Evolutionary conservation across 352 stramenopile genomes (phyloP).

Genomic region (Pseudoperonospora humuli): DNA sequence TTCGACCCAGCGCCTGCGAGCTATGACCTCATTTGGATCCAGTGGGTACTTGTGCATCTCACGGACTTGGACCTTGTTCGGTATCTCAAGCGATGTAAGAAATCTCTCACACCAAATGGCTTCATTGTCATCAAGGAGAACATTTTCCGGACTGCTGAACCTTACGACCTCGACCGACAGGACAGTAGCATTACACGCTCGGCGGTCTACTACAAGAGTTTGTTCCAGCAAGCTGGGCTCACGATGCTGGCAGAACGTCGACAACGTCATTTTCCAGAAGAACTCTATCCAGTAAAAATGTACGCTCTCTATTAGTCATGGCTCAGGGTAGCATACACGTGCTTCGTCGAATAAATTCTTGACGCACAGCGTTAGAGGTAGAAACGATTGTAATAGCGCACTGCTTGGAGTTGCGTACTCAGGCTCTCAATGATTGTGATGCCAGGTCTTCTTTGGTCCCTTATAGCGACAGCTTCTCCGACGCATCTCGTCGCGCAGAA

Average conservation of each 20-base stretch:
- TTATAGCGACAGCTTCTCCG: too few relatives aligned
- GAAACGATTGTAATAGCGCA: too few relatives aligned
- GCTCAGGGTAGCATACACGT: too few relatives aligned
- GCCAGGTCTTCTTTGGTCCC: too few relatives aligned
- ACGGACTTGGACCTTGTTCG: constrained; percentile 91
- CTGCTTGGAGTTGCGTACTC: too few relatives aligned
- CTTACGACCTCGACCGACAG: constrained; percentile 90
- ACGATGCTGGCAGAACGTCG: constrained; percentile 69
- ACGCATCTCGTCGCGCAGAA: too few relatives aligned
- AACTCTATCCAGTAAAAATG: constrained; percentile 95
- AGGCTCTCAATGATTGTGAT: too few relatives aligned
- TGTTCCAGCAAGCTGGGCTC: constrained; percentile 90
- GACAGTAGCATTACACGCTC: constrained; percentile 92
- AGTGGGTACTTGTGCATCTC: constrained; percentile 94
- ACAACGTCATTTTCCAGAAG: constrained; percentile 90
- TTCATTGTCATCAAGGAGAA: constrained; percentile 91
- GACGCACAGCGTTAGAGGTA: too few relatives aligned
- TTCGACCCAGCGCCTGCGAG: constrained; percentile 55
- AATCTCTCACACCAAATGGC: constrained; percentile 41
- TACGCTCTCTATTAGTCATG: constrained; percentile 83
- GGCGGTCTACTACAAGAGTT: constrained; percentile 83
- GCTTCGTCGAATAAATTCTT: too few relatives aligned
- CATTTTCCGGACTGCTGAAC: constrained; percentile 44
- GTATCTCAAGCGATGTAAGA: constrained; percentile 87
- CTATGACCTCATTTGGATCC: constrained; percentile 96